Conservation (phyloP, 2,329 filamentous ascomycete genomes). For the Fusarium incarnatum region DNA sequence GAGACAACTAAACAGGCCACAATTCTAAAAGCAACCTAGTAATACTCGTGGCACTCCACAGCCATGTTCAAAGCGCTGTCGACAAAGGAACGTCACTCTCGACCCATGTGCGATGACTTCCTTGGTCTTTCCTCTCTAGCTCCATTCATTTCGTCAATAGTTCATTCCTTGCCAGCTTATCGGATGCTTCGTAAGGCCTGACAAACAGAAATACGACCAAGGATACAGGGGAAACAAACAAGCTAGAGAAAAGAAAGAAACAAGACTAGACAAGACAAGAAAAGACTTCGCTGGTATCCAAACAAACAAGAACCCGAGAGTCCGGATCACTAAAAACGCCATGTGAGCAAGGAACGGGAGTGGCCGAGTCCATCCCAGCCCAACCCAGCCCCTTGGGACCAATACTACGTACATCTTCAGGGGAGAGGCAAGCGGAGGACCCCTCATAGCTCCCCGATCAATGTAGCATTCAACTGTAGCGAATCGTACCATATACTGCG, state of each 20-base stretch:
- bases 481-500: background rate
- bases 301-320: conserved; percentile 2
- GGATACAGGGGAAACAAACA: background rate
- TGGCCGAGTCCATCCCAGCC: conserved; percentile 7
- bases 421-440: background rate
- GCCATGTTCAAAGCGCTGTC: background rate
- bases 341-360: conserved; percentile 40
- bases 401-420: background rate
- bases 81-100: background rate
- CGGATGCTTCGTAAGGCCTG: background rate
- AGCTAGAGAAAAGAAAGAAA: background rate
- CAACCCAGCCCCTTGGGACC: conserved; percentile 1
- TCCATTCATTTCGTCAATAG: background rate
- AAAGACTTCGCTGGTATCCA: background rate
- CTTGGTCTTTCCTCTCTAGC: background rate
- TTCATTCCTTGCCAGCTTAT: background rate
- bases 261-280: background rate
- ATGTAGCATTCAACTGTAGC: background rate
- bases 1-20: background rate
- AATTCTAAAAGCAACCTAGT: background rate
- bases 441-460: background rate
- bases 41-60: background rate
- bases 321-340: conserved; percentile 15
- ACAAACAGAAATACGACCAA: background rate
- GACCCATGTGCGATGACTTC: background rate